phyloP scores from a whole-genome alignment of 75 land plant genomes.

The Cryptomeria japonica region DNA sequence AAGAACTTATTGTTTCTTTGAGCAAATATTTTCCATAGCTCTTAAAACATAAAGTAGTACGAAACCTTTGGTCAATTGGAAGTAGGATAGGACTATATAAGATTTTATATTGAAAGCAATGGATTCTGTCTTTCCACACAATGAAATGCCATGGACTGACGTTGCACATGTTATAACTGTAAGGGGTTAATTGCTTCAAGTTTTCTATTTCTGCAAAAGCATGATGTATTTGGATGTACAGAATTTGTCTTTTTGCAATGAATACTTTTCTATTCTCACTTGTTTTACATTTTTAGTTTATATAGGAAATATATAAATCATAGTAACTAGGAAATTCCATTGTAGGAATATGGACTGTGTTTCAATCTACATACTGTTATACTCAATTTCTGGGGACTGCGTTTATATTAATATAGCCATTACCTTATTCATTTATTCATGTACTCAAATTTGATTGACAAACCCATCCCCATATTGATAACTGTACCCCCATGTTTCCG shows the following conservation, averaged over 20 bases:
- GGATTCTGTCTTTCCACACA: not conserved
- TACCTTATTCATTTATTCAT: no score
- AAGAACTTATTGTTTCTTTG: not conserved
- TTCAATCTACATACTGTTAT: no score
- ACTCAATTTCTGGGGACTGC: no score
- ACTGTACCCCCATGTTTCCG: no score
- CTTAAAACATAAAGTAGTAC: conserved; percentile 1
- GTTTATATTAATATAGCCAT: no score
- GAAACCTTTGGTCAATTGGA: not conserved
- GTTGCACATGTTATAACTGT: not conserved
- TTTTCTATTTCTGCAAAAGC: not conserved
- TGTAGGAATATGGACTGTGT: no score
- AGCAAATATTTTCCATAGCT: not conserved
- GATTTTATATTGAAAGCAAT: not conserved
- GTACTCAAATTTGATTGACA: no score
- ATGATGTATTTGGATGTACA: not conserved
- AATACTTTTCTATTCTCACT: not conserved
- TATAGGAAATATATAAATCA: not conserved
- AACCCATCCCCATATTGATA: no score
- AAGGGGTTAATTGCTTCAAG: not conserved
- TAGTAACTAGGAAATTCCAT: no score
- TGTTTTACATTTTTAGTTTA: not conserved
- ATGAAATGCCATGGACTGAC: not conserved
- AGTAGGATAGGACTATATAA: not conserved
- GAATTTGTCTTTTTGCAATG: no score